These are phyloP conservation scores for Chaetomium tenue DNA, from an alignment of 495 filamentous ascomycete genomes.

Conservation along the genomic window DNA sequence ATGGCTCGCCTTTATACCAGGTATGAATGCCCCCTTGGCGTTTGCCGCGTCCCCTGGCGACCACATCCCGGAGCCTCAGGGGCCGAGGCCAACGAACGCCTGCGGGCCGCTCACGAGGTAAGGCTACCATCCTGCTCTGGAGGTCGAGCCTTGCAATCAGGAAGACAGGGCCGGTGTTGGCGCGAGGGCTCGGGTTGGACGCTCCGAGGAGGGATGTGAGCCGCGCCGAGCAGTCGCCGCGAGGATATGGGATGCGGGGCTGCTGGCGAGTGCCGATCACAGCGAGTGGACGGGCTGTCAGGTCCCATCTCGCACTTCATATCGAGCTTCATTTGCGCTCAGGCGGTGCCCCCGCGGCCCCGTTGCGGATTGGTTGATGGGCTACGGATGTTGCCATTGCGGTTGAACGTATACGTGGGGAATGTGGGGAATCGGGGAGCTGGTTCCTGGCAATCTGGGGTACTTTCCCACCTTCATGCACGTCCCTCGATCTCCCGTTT, in stretches of 20 bases:
- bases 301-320: constrained; percentile 38
- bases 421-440: constrained; percentile 34
- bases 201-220: constrained; percentile 43
- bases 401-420: constrained; percentile 11
- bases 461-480: constrained; percentile 34
- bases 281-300: constrained; percentile 32
- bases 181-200: constrained; percentile 44
- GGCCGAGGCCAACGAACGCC: constrained; percentile 8
- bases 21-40: constrained; percentile 14
- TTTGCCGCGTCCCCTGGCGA: neutral
- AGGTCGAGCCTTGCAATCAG: constrained; percentile 41
- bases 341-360: constrained; percentile 30
- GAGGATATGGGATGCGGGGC: constrained; percentile 43
- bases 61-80: constrained; percentile 1
- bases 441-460: constrained; percentile 30
- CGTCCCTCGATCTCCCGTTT: constrained; percentile 16
- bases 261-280: constrained; percentile 39
- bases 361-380: constrained; percentile 30
- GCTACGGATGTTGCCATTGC: constrained; percentile 12
- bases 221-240: constrained; percentile 35
- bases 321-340: constrained; percentile 41
- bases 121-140: constrained; percentile 5
- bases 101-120: neutral
- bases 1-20: constrained; percentile 41
- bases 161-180: constrained; percentile 48